Base-by-base conservation (phyloP, 805 yeast genomes). In the Metschnikowia cubensis region DNA sequence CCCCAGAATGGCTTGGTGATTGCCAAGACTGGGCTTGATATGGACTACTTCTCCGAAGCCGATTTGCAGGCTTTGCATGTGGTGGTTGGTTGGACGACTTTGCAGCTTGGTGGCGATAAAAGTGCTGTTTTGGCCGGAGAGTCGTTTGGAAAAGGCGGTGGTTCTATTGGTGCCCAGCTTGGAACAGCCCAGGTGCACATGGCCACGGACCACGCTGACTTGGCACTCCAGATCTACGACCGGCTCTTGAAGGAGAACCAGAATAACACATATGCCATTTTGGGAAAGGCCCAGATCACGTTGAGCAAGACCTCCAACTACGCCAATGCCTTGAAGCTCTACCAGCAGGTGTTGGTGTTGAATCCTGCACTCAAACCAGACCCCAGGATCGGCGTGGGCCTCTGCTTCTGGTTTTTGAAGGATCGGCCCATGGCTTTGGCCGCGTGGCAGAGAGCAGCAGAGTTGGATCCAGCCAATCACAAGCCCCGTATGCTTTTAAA, bases 331-430 rank as follows among this genome's bases (percentile, higher is more conserved):
- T 76, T 94, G 59, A 85, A 84, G 64, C 66, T 87, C 32, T 94
- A 88, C 68, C 99, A 94, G 73, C 87, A 85, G 55, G 84, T 87
- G 6, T 73, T 94, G 56, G 76, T 84, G 33, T 74, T 84, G 45
- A 84, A 89, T 54, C 97, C 97, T 2, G 64, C 85, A 35, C 70
- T 86, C 58, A 79, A 80, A 58, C 97, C 98, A 4, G 97, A 92
- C 69, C 95, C 97, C 17, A 77, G 99, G 67, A 79, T 94, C 52
- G 99, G 98, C 29, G 82, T 92, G 53, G 99, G 99, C 34, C 71
- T 94, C 56, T 91, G 97, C 67, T 92, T 84, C 64, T 94, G 97
- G 97, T 81, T 81, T 52, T 71, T 94, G 53, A 85, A 85, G 47
- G 96, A 89, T 65, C 79, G 81, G 55, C 79, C 78, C 46, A 79